Conservation (phyloP, 306 rosid species). For the Cucurbita argyrosperma region DNA sequence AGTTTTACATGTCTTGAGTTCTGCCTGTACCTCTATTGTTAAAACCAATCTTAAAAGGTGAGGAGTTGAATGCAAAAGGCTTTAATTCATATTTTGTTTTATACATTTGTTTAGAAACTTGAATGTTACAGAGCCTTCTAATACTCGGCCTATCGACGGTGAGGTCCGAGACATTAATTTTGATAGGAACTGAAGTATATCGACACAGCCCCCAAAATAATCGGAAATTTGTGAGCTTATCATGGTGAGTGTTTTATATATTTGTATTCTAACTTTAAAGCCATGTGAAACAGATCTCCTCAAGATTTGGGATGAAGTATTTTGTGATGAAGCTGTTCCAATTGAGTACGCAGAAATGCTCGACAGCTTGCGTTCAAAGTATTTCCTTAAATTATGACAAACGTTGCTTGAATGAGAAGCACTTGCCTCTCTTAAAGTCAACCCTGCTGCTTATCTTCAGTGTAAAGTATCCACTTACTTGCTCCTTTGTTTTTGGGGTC, state of each 20-base stretch:
- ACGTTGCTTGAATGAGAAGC: neutral
- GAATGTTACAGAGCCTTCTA: neutral
- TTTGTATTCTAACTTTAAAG: neutral
- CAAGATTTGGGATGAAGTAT: slow-evolving; percentile 73
- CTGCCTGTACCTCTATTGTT: neutral
- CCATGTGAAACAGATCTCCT: slow-evolving; percentile 37
- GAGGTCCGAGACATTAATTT: neutral
- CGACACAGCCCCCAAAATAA: neutral
- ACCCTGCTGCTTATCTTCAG: neutral
- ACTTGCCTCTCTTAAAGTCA: neutral
- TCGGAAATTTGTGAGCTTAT: neutral
- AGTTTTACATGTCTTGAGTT: neutral
- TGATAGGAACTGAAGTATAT: neutral
- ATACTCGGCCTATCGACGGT: neutral
- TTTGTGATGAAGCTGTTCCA: slow-evolving; percentile 53
- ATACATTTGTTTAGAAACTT: neutral
- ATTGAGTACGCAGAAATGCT: slow-evolving; percentile 56
- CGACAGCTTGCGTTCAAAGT: slow-evolving; percentile 53
- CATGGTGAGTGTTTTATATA: neutral
- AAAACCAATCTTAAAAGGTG: neutral
- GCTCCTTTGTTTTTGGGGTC: neutral
- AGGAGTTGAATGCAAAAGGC: neutral
- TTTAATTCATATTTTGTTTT: neutral
- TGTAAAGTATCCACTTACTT: neutral
- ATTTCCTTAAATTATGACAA: slow-evolving; percentile 25